Evolutionary conservation across 2,329 filamentous ascomycete species (phyloP).

Genomic region (Diplodia intermedia): DNA sequence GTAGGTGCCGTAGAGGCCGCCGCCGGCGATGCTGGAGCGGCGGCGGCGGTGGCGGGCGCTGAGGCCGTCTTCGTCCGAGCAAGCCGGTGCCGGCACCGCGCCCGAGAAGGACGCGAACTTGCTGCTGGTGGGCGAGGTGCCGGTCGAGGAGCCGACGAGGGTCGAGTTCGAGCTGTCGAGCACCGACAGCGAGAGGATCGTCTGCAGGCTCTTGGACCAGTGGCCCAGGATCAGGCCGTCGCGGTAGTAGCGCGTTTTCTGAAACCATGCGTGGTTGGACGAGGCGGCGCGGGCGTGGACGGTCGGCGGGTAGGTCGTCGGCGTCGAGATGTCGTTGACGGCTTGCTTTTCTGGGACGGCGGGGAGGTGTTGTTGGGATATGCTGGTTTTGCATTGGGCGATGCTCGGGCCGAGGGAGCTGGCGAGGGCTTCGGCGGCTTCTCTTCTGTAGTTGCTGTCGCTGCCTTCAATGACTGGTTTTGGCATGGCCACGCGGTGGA

Average conservation of each 20-base stretch:
- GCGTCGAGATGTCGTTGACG: slow-evolving; percentile 13
- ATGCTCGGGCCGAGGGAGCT: slow-evolving; percentile 59
- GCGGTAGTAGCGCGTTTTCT: slow-evolving; percentile 62
- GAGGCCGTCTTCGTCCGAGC: background rate
- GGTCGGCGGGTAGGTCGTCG: slow-evolving; percentile 16
- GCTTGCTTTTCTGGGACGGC: slow-evolving; percentile 11
- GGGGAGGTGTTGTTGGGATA: slow-evolving; percentile 38
- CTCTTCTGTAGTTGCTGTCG: slow-evolving; percentile 33
- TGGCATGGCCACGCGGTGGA: slow-evolving; percentile 51
- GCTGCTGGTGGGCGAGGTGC: slow-evolving; percentile 31
- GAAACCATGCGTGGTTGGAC: slow-evolving; percentile 54
- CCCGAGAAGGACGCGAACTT: slow-evolving; percentile 9
- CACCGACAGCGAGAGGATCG: slow-evolving; percentile 55
- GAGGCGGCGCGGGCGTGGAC: slow-evolving; percentile 24
- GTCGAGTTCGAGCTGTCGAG: slow-evolving; percentile 43
- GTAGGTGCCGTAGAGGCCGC: slow-evolving; percentile 34
- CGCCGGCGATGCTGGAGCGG: slow-evolving; percentile 39
- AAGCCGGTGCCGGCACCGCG: background rate
- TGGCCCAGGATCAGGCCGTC: slow-evolving; percentile 53
- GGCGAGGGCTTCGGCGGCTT: slow-evolving; percentile 58
- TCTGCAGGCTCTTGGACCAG: slow-evolving; percentile 62
- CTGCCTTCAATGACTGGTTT: slow-evolving; percentile 34
- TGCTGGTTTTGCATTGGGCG: slow-evolving; percentile 47
- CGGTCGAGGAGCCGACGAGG: slow-evolving; percentile 22
- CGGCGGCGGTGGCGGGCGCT: slow-evolving; percentile 10